Conservation (phyloP, 768 basidiomycete species). For the Leccinum variicolor region DNA sequence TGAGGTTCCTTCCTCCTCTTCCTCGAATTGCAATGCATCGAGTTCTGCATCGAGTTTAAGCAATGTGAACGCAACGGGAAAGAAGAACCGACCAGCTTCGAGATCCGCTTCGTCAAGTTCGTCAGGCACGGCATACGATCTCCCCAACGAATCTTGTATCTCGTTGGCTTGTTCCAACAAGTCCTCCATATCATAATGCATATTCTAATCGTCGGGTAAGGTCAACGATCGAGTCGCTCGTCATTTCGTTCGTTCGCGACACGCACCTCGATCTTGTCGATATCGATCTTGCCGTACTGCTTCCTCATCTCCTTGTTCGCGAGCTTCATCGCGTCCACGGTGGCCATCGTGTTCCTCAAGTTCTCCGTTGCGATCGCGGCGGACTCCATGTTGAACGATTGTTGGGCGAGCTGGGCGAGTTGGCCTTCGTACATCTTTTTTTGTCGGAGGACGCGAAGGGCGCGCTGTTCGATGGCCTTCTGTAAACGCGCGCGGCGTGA, state of each 20-base stretch:
- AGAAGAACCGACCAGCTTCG: conserved; percentile 71
- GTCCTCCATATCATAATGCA: conserved; percentile 99
- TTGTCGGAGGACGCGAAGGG: conserved; percentile 88
- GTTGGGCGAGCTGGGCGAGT: conserved; percentile 86
- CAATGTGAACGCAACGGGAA: background rate
- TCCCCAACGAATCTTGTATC: conserved; percentile 89
- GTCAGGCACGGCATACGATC: conserved; percentile 95
- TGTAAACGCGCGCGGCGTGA: conserved; percentile 26
- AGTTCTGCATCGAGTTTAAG: conserved; percentile 58
- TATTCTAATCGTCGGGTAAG: conserved; percentile 52
- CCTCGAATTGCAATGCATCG: conserved; percentile 89
- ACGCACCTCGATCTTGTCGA: conserved; percentile 96
- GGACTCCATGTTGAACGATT: conserved; percentile 98
- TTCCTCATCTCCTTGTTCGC: conserved; percentile 97
- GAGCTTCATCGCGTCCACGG: conserved; percentile 91
- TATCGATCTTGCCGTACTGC: conserved; percentile 95
- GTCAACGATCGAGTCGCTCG: background rate
- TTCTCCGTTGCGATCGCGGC: conserved; percentile 96
- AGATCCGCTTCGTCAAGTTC: conserved; percentile 97
- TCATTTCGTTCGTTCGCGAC: background rate
- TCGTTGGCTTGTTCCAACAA: conserved; percentile 96
- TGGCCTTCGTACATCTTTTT: conserved; percentile 96
- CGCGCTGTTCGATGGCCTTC: conserved; percentile 93
- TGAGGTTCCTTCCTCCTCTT: conserved; percentile 85
- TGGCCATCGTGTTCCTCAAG: conserved; percentile 97